phyloP scores from a whole-genome alignment of 75 land plant species.

The Isoetes taiwanensis region DNA sequence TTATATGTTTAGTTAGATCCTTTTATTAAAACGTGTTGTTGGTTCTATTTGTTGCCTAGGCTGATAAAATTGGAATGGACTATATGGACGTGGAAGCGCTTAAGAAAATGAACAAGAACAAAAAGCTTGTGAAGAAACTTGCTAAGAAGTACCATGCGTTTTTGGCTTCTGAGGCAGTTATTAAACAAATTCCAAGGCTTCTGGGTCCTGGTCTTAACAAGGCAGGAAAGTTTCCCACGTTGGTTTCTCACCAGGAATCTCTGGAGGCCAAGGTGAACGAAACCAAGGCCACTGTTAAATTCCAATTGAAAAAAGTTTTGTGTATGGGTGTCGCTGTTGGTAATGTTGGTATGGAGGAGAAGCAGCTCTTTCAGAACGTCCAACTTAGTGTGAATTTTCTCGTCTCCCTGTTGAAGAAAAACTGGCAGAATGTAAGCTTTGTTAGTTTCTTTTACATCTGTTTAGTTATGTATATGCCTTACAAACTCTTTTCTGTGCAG shows the following conservation, averaged over 20 bases:
- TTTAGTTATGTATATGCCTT: not conserved
- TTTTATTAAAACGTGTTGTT: not conserved
- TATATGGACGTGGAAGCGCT: conserved; percentile 52
- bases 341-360: conserved; percentile 61
- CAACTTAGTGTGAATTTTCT: conserved; percentile 75
- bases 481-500: no score
- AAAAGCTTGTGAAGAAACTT: conserved; percentile 54
- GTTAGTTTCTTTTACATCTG: not conserved
- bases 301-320: conserved; percentile 67
- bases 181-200: conserved; percentile 57
- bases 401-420: conserved; percentile 66
- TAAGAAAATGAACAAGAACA: conserved; percentile 62
- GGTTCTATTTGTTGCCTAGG: conserved; percentile 17
- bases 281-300: conserved; percentile 58
- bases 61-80: conserved; percentile 46
- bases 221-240: conserved; percentile 66
- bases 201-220: conserved; percentile 69
- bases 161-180: conserved; percentile 48
- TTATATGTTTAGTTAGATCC: not conserved
- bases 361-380: conserved; percentile 69
- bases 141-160: conserved; percentile 60
- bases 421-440: conserved; percentile 75
- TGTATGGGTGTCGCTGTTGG: conserved; percentile 88
- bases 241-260: conserved; percentile 60
- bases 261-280: conserved; percentile 45